phyloP scores from a whole-genome alignment of 805 yeast species.

The Monosporozyma aerobia region DNA sequence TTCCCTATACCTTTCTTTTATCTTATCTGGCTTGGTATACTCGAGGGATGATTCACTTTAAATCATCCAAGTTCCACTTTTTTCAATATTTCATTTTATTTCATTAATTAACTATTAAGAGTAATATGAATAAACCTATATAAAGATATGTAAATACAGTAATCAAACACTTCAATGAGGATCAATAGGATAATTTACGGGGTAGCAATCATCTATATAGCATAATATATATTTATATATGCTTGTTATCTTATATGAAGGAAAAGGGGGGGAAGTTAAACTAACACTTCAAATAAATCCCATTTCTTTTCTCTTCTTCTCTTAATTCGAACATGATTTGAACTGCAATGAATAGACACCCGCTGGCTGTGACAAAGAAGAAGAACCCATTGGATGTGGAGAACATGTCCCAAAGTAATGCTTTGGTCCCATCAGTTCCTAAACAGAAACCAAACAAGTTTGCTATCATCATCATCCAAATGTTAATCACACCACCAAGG shows the following conservation, averaged over 20 bases:
- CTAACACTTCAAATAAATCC: constrained; percentile 69
- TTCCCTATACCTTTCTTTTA: not conserved
- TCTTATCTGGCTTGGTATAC: not conserved
- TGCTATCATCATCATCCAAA: constrained; percentile 98
- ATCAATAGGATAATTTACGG: not conserved
- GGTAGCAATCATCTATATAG: not conserved
- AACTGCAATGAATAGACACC: constrained; percentile 67
- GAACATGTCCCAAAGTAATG: constrained; percentile 60
- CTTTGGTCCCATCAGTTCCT: constrained; percentile 74
- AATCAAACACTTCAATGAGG: not conserved
- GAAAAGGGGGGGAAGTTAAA: not conserved
- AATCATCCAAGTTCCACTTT: not conserved
- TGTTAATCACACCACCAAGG: constrained; percentile 76
- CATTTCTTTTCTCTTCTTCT: constrained; percentile 74
- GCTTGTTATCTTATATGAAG: not conserved
- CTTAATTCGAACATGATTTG: constrained; percentile 94
- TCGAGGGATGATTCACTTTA: not conserved
- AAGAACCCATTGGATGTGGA: constrained; percentile 57
- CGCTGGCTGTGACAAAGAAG: constrained; percentile 53
- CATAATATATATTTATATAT: not conserved
- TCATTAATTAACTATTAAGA: not conserved
- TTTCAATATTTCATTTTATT: not conserved
- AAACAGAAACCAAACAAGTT: constrained; percentile 91
- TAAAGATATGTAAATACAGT: too few relatives aligned
- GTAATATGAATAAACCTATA: too few relatives aligned